These are phyloP conservation scores for Citrus mangshanensis DNA, from an alignment of 345 rosid genomes.

Conservation along the genomic window DNA sequence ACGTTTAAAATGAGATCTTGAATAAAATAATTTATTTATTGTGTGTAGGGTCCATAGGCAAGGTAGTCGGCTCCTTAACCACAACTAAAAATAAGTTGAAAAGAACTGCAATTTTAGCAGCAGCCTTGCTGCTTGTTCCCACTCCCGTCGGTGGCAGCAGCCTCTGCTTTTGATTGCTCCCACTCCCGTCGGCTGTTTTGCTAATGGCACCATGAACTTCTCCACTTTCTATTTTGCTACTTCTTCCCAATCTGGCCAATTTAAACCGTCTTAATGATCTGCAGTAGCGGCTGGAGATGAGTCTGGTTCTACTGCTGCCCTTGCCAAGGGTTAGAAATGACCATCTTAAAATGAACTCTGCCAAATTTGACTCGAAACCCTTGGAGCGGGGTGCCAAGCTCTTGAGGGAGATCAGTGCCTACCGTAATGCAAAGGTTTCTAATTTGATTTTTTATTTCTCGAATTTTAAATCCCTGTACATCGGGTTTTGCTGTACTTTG, in stretches of 20 bases:
- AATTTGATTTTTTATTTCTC: not conserved
- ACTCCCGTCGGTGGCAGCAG: constrained; percentile 29
- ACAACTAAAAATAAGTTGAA: too few species aligned
- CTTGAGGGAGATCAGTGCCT: constrained; percentile 53
- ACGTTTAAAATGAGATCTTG: too few species aligned
- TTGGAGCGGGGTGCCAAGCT: constrained; percentile 82
- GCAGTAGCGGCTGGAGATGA: constrained; percentile 21
- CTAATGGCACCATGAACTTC: constrained; percentile 46
- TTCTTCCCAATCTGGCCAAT: too few species aligned
- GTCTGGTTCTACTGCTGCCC: constrained; percentile 5
- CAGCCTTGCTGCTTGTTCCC: too few species aligned
- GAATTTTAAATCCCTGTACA: too few species aligned
- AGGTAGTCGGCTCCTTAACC: too few species aligned
- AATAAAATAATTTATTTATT: too few species aligned
- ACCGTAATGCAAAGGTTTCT: constrained; percentile 60
- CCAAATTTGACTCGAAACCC: constrained; percentile 87
- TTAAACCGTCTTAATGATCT: constrained; percentile 15
- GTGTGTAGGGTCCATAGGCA: too few species aligned
- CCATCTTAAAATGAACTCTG: constrained; percentile 68
- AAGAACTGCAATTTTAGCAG: too few species aligned
- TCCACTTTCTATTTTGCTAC: too few species aligned
- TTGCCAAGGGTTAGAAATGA: constrained; percentile 52
- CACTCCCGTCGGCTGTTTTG: constrained; percentile 8
- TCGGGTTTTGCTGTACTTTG: too few species aligned
- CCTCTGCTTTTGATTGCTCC: too few species aligned